Evolutionary conservation across 176 grass and related monocot genomes (phyloP), one percentile per base, ranked within the genome.

Genomic region (Aechmea fasciata): DNA sequence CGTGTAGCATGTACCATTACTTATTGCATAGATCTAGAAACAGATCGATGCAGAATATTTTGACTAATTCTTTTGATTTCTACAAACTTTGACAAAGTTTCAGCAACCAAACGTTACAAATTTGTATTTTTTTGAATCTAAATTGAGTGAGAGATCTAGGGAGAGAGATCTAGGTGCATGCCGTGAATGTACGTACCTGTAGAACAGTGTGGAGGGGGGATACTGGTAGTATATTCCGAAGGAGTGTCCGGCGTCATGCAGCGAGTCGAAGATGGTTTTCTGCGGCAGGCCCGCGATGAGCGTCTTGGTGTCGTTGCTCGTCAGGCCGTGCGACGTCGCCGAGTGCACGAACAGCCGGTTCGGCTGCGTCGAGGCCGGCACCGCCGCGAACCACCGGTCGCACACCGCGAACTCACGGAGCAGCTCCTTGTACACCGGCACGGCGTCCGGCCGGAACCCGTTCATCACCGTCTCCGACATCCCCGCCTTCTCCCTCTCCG

Each of bases 221-320:
- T 80, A 85, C 84, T 96, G 91, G 66, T 88, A 96, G 59, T 96
- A 96, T 63, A 96, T 61, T 11, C 87, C 91, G 52, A 96, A 96
- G 13, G 91, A 76, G 69, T 67, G 10, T 5, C 82, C 91, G 2
- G 52, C 80, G 19, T 96, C 85, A 49, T 96, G 67, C 70, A 96
- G 85, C 9, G 76, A 71, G 55, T 96, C 91, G 61, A 96, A 96
- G 78, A 96, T 91, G 52, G 91, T 96, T 24, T 50, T 49, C 67
- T 96, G 91, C 18, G 87, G 87, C 63, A 91, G 48, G 0, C 87
- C 91, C 17, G 68, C 70, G 9, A 78, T 52, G 7, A 96, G 76
- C 54, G 12, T 6, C 51, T 72, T 69, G 11, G 73, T 81, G 72
- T 91, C 71, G 47, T 96, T 91, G 75, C 87, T 91, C 28, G 83